Percentiles rank a stretch among this genome's conserved stretches.
Evolutionary conservation across 106 monocot genomes (phyloP).

Genomic region (Dactylorhiza incarnata): DNA sequence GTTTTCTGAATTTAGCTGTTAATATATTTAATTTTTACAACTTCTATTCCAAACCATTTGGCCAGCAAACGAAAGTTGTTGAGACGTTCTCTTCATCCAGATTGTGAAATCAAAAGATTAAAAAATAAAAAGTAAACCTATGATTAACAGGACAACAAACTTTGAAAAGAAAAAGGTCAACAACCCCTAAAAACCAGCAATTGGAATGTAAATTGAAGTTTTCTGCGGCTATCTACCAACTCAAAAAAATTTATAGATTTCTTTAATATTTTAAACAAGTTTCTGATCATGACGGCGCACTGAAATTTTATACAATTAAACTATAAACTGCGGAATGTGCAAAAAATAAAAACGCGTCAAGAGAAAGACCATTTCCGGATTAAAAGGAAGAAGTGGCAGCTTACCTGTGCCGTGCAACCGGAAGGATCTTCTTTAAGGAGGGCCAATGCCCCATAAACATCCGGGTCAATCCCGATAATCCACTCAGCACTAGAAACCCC

Average conservation of each 20-base stretch:
- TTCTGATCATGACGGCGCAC: neutral
- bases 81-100: neutral
- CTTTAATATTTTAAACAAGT: neutral
- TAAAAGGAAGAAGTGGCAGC: neutral
- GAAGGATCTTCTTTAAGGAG: slow-evolving; percentile 37
- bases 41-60: neutral
- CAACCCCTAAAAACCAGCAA: neutral
- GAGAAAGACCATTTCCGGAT: too few species aligned
- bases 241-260: neutral
- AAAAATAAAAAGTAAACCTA: neutral
- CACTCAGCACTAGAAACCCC: slow-evolving; percentile 14
- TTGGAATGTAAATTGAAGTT: neutral
- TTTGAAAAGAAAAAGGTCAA: neutral
- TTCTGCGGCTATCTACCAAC: neutral
- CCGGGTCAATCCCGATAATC: slow-evolving; percentile 76
- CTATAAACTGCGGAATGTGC: neutral
- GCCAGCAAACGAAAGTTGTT: neutral
- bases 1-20: neutral
- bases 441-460: slow-evolving; percentile 59
- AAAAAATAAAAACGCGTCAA: too few species aligned
- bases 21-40: neutral
- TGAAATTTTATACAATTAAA: neutral
- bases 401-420: slow-evolving; percentile 41
- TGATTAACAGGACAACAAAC: neutral
- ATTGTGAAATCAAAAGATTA: neutral